Base-by-base conservation (phyloP, 2,329 filamentous ascomycete species). In the Colletotrichum sp. region DNA sequence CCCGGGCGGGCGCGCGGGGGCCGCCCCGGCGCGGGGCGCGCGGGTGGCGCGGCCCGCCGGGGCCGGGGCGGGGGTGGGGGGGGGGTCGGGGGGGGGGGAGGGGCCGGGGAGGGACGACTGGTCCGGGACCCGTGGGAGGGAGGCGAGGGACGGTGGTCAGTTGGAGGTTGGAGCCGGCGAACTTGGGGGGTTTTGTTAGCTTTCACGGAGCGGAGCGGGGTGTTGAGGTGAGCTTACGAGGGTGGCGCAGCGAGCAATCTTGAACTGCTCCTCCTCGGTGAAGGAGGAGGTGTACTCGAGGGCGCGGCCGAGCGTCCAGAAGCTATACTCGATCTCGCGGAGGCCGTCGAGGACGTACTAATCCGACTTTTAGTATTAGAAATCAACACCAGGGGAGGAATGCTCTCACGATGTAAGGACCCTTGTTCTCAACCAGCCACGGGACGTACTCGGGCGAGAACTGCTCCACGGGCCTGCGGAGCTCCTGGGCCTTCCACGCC, bases 341-440 rank as follows among this genome's bases (percentile, higher is more conserved):
- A 77, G 44, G n/a, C 73, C 73, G 25, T 77, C 65, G 8, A 77
- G 73, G 22, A 77, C 73, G 29, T 77, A 34, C 73, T 77, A 0
- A 49, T 29, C 36, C 6, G 25, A 55, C 22, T 11, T 36, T 71
- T 19, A 71, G 59, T 36, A 2, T 6, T 0, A 36, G 25, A 11
- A 22, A 34, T 9, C 36, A 36, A 27, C 11, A 49, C 8, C 9
- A 49, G 9, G 19, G 39, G n/a, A 30, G 15, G 8, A 15, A 13
- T 6, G 34, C 11, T 49, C 66, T 39, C 27, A 77, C 75, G 13
- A 59, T 57, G 57, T 77, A 77, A 25, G 76, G 76, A 5, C 76
- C 73, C 69, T 72, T 65, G 61, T 77, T 76, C 13, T 73, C 32
- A 6, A 77, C 32, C 8, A 77, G 59, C 76, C 76, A 77, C 16